A percentile compares a stretch with the other conserved stretches of the same genome.
Evolutionary conservation across 768 basidiomycete species (phyloP).

Genomic region (Termitomyces sp.): DNA sequence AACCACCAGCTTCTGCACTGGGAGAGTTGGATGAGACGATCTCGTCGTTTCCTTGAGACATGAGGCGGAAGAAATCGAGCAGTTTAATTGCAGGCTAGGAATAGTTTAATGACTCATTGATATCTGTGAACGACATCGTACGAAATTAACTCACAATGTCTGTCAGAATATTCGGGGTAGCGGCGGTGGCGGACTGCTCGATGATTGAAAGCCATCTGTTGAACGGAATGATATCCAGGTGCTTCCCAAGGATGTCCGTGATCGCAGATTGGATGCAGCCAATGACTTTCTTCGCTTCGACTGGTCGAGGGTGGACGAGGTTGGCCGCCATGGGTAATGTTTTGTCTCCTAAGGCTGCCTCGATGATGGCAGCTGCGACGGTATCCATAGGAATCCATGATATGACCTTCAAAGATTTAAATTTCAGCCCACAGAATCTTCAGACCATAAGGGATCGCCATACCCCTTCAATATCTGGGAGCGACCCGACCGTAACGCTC

Average conservation of each 20-base stretch:
- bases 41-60: not conserved
- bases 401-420: constrained; percentile 23
- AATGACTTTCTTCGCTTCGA: constrained; percentile 23
- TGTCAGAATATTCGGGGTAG: too few species aligned
- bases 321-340: constrained; percentile 5
- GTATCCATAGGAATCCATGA: constrained; percentile 35
- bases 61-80: constrained; percentile 16
- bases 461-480: constrained; percentile 22
- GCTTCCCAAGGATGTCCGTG: too few species aligned
- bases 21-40: too few species aligned
- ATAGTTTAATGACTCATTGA: too few species aligned
- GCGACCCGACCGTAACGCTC: constrained; percentile 10
- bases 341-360: constrained; percentile 19
- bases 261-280: too few species aligned
- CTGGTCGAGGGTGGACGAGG: constrained; percentile 34
- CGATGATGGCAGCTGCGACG: constrained; percentile 28
- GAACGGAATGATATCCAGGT: too few species aligned
- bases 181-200: too few species aligned
- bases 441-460: constrained; percentile 2
- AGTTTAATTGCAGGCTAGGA: constrained; percentile 17
- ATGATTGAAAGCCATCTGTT: too few species aligned
- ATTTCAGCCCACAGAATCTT: not conserved
- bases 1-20: not conserved
- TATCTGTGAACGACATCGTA: too few species aligned
- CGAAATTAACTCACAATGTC: too few species aligned